A percentile compares a stretch with the other conserved stretches of the same genome.
These are phyloP conservation scores for Diaporthe australafricana DNA, from an alignment of 2,329 filamentous ascomycete species.

Conservation along the genomic window DNA sequence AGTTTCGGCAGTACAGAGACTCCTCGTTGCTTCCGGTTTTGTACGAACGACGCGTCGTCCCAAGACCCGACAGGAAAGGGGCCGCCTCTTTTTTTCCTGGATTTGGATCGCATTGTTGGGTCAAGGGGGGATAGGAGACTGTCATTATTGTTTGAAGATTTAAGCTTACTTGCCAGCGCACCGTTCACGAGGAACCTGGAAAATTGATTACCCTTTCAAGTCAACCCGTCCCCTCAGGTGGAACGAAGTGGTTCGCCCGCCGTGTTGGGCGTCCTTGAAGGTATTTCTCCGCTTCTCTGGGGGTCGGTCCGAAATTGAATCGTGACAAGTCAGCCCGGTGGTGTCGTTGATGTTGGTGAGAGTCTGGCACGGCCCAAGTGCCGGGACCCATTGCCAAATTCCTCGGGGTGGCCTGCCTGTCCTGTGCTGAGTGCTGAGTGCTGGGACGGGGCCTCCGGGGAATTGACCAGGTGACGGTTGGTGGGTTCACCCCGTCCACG, in stretches of 20 bases:
- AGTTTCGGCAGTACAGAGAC: constrained; percentile 22
- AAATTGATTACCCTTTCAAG: not conserved
- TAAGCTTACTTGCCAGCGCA: constrained; percentile 22
- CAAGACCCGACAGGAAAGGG: not conserved
- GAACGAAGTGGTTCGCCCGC: not conserved
- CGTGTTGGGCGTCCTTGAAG: not conserved
- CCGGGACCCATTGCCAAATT: not conserved
- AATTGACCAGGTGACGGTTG: constrained; percentile 16
- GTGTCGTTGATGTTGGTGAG: not conserved
- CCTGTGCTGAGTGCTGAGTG: not conserved
- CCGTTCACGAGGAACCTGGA: not conserved
- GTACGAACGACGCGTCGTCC: not conserved
- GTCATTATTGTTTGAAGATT: constrained; percentile 12
- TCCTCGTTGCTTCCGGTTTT: constrained; percentile 15
- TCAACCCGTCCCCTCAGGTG: not conserved
- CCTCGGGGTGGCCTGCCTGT: not conserved
- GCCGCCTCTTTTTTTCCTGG: not conserved
- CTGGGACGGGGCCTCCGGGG: constrained; percentile 32
- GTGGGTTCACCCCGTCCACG: constrained; percentile 1
- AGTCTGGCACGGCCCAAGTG: not conserved
- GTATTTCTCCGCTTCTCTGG: not conserved
- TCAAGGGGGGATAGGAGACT: not conserved
- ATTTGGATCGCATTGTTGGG: not conserved
- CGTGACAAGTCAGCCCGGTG: not conserved
- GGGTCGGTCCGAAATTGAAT: not conserved